Evolutionary conservation across 2,329 filamentous ascomycete species (phyloP).

Genomic region (Iodosphaeria phyllophila): DNA sequence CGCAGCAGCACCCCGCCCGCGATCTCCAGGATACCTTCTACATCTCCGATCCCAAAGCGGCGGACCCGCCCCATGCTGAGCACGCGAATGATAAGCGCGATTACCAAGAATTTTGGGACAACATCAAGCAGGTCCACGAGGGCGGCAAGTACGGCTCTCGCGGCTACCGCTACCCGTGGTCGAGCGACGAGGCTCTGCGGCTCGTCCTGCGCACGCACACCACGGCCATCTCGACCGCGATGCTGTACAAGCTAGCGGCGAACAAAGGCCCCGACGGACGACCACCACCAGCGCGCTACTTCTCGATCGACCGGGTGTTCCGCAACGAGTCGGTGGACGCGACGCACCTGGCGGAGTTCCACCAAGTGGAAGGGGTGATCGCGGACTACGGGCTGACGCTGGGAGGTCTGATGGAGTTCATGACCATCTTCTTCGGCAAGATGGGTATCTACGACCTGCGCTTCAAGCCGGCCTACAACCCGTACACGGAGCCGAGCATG

Average conservation of each 20-base stretch:
- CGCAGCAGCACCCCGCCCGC: constrained; percentile 91
- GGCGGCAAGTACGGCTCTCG: constrained; percentile 85
- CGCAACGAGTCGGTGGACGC: constrained; percentile 90
- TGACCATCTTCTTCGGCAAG: constrained; percentile 89
- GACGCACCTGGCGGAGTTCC: constrained; percentile 93
- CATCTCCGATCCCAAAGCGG: constrained; percentile 70
- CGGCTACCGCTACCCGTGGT: constrained; percentile 92
- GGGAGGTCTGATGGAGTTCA: constrained; percentile 80
- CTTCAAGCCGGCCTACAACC: constrained; percentile 96
- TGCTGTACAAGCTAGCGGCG: constrained; percentile 76
- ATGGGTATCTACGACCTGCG: constrained; percentile 81
- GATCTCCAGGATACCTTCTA: constrained; percentile 98
- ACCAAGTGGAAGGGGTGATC: constrained; percentile 97
- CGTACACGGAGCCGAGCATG: constrained; percentile 90
- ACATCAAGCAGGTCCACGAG: constrained; percentile 75
- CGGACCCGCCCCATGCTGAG: constrained; percentile 46
- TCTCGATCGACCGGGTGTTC: constrained; percentile 97
- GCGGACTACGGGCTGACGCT: constrained; percentile 88
- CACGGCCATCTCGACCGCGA: constrained; percentile 76
- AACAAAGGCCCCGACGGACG: constrained; percentile 55
- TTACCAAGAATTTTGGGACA: constrained; percentile 76
- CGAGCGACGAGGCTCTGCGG: constrained; percentile 65
- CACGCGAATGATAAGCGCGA: constrained; percentile 39
- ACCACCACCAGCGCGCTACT: constrained; percentile 65
- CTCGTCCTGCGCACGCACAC: constrained; percentile 93